Conservation (phyloP, 2,329 filamentous ascomycete genomes). For the Talaromyces sp. region DNA sequence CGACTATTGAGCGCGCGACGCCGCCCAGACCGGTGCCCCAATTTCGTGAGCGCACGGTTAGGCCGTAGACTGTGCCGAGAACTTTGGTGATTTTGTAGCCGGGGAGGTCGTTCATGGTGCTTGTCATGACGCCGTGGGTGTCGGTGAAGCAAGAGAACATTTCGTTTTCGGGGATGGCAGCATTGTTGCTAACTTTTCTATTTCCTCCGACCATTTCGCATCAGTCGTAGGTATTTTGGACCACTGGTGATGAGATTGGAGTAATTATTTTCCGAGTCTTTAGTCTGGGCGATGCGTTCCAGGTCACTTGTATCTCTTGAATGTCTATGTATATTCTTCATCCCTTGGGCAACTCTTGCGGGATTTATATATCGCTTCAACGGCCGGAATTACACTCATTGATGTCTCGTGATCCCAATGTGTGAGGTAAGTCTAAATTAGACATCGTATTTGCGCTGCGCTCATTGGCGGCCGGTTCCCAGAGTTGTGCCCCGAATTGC, state of each 20-base stretch:
- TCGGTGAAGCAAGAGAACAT: slow-evolving; percentile 53
- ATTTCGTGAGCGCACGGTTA: slow-evolving; percentile 58
- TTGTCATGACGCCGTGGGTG: slow-evolving; percentile 59
- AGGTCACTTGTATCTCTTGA: not conserved
- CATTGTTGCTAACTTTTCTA: not conserved
- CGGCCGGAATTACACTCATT: not conserved
- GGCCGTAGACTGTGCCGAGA: slow-evolving; percentile 57
- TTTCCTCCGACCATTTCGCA: not conserved
- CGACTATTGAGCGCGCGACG: slow-evolving; percentile 55
- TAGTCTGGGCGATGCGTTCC: too few species aligned
- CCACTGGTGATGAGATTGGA: not conserved
- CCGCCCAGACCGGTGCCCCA: slow-evolving; percentile 55
- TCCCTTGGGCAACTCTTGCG: not conserved
- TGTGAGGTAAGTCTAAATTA: too few species aligned
- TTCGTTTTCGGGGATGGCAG: slow-evolving; percentile 16
- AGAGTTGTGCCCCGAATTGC: not conserved
- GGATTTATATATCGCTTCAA: not conserved
- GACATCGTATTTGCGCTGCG: slow-evolving; percentile 8
- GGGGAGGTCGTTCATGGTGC: slow-evolving; percentile 62
- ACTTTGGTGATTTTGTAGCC: slow-evolving; percentile 57
- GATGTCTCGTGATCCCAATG: not conserved
- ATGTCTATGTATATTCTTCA: not conserved
- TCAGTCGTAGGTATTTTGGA: not conserved
- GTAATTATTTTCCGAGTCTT: not conserved
- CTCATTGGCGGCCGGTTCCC: slow-evolving; percentile 7